Base-by-base conservation (phyloP, 1,284 basidiomycete genomes). In the Coniferiporia sulphurascens region DNA sequence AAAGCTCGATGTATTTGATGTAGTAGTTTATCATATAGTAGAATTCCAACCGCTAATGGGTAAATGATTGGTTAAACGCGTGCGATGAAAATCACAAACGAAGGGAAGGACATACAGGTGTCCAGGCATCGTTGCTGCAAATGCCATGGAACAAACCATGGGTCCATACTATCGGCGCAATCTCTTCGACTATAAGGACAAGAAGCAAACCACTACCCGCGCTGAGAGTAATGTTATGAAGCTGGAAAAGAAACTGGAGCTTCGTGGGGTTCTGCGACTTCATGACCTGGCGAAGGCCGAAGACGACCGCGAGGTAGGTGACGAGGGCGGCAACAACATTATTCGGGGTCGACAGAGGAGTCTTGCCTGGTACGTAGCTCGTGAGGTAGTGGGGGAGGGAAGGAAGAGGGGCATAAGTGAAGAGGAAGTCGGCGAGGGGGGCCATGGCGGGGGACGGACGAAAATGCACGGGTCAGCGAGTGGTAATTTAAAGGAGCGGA, bases 1-100 rank as follows among this genome's bases (percentile, higher is more conserved):
- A 73, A 60, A 98, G 84, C 77, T 98, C 95, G 64, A 95, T 74
- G 71, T 94, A 95, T 74, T 96, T 95, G 84, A 96, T 92, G 75
- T 88, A 93, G 79, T 98, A 99, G 81, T 98, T 99, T 80, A 98
- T 83, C 80, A 98, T 94, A 80, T 98, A 98, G 78, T 93, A 97
- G 68, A 92, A 87, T 73, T 94, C 87, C 70, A 95, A 79, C 70
- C 82, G 83, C 90, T 94, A 5, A 27, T 27, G 65, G 2, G 52
- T 12, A 45, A 19, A 32, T 53, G 10, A 36, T 51, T 50, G 53
- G 55, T 46, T 48, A 56, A 55, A 54, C 19, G 56, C 19, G 52
- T 61, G 64, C 63, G 59, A 50, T 58, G 41, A 60, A 58, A 45
- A 60, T 63, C 51, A 55, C 13, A 21, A 61, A 64, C 32, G n/a